phyloP scores from a whole-genome alignment of 345 rosid species.

The Linum tenue region DNA sequence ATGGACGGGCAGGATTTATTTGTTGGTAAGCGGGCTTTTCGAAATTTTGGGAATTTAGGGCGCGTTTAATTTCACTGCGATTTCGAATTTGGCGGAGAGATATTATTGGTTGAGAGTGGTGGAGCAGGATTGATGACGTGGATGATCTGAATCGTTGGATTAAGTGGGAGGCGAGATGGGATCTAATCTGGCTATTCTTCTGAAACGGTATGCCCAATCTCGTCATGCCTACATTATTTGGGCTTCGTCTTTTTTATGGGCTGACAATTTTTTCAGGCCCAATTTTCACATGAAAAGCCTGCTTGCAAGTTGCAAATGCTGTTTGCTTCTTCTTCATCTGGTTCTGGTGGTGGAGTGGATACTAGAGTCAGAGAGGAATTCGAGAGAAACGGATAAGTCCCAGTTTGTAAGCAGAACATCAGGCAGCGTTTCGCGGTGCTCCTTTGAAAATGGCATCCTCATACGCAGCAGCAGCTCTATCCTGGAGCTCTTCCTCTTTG shows the following conservation, averaged over 20 bases:
- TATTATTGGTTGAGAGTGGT: background rate
- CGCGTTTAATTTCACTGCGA: background rate
- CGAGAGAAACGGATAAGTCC: slow-evolving; percentile 17
- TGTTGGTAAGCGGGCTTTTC: background rate
- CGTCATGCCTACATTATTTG: no score
- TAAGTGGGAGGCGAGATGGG: no score
- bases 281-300: no score
- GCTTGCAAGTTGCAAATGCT: no score
- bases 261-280: no score
- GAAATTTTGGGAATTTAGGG: background rate
- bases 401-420: background rate
- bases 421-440: background rate
- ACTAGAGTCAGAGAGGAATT: background rate
- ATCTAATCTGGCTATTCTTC: no score
- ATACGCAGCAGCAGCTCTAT: slow-evolving; percentile 44
- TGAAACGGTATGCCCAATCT: no score
- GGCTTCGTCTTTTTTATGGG: no score
- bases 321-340: no score
- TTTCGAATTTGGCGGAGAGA: background rate
- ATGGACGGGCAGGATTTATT: slow-evolving; percentile 23
- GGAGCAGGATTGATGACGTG: background rate
- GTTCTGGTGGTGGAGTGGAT: background rate
- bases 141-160: no score
- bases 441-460: slow-evolving; percentile 28
- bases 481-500: slow-evolving; percentile 51